phyloP scores from a whole-genome alignment of 2,329 filamentous ascomycete species.

The Sporothrix globosa region DNA sequence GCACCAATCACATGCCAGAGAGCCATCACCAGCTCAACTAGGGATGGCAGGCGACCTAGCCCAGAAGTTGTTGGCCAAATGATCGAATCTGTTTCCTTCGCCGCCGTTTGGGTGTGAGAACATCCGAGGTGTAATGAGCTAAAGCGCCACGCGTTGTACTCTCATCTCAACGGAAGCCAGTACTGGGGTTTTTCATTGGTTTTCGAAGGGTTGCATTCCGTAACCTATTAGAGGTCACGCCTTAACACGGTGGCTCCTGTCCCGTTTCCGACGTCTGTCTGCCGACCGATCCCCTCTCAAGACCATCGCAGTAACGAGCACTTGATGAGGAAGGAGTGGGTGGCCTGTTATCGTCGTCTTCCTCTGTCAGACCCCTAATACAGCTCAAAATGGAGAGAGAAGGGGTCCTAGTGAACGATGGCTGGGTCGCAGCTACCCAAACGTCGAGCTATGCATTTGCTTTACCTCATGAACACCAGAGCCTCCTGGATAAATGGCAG shows the following conservation, averaged over 20 bases:
- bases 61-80: conserved; percentile 2
- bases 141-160: background rate
- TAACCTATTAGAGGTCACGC: background rate
- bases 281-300: background rate
- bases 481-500: conserved; percentile 19
- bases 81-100: background rate
- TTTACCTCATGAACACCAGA: background rate
- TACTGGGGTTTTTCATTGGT: conserved; percentile 1
- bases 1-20: conserved; percentile 31
- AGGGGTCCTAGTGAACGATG: background rate
- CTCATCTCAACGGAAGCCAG: background rate
- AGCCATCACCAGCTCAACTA: conserved; percentile 18
- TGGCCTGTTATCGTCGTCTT: conserved; percentile 2
- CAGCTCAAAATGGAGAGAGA: background rate
- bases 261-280: conserved; percentile 7
- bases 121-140: background rate
- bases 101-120: conserved; percentile 1
- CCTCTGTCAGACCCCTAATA: background rate
- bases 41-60: background rate
- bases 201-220: background rate
- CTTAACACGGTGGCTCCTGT: background rate
- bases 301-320: background rate
- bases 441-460: background rate
- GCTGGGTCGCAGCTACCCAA: background rate
- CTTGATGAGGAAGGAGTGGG: background rate